Conservation (phyloP, 148 eudicot genomes). For the Arbutus unedo region DNA sequence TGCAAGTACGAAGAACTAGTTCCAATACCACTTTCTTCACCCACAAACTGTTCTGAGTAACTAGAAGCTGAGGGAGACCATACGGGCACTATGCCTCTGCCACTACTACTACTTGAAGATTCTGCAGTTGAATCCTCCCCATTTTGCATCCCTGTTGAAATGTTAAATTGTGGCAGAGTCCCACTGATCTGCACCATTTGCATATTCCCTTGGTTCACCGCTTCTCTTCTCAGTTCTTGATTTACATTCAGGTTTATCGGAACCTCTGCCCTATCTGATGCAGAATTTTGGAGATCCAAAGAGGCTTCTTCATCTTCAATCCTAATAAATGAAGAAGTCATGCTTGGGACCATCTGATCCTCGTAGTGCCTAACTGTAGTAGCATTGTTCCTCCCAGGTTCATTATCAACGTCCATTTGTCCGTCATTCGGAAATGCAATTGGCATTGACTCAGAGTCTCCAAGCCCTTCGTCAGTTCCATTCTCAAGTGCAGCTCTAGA, state of each 20-base stretch:
- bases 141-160: constrained; percentile 39
- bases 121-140: constrained; percentile 68
- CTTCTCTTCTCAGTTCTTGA: constrained; percentile 31
- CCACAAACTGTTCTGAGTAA: constrained; percentile 59
- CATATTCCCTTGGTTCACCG: constrained; percentile 19
- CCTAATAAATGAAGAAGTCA: constrained; percentile 67
- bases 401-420: constrained; percentile 68
- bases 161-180: constrained; percentile 34
- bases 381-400: constrained; percentile 42
- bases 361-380: constrained; percentile 44
- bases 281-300: constrained; percentile 43
- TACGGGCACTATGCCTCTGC: neutral
- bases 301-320: constrained; percentile 68
- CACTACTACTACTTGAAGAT: constrained; percentile 46
- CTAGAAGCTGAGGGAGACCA: constrained; percentile 81
- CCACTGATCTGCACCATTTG: constrained; percentile 25
- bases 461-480: constrained; percentile 93
- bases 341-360: constrained; percentile 98
- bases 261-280: constrained; percentile 70
- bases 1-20: constrained; percentile 64
- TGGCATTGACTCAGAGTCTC: constrained; percentile 68
- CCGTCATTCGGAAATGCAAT: constrained; percentile 76
- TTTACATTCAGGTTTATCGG: constrained; percentile 47
- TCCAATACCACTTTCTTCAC: constrained; percentile 60
- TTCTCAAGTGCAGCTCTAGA: constrained; percentile 74